Evolutionary conservation across 371 early-diverging fungal genomes (phyloP), one percentile per base, ranked within the genome.

Genomic region (Mortierella polycephala): DNA sequence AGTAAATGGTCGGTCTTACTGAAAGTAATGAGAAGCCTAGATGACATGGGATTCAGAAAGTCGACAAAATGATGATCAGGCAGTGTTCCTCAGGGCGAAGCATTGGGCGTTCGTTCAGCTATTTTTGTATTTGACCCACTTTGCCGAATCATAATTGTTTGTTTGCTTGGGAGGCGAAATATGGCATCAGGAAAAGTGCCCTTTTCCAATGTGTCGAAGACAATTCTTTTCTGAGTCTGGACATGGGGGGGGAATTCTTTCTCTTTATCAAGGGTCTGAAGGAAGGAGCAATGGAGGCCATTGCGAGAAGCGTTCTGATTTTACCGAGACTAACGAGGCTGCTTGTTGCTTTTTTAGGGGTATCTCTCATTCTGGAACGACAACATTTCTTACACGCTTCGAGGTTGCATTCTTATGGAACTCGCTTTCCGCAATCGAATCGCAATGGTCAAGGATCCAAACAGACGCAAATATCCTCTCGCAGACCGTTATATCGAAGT

Each of bases 331-430:
- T n/a, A 37, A 14, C 42, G 7, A 12, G 53, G 16, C 18, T 37
- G 49, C 37, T 7, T 37, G 13, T 50, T 44, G 37, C 10, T 45
- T 13, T 9, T 23, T 9, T 76, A 95, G 94, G 96, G 98, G 10
- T 96, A 96, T 71, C 90, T 97, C 53, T 96, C 96, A 44, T 98
- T 98, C 82, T 98, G 98, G 98, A 98, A 98, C 85, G 98, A 98
- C 83, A 96, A 95, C 82, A 95, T 98, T 60, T 96, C 96, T 50
- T 98, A 98, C 84, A 96, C 95, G 13, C 81, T 98, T 40, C 91
- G 98, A 75, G 98, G 98, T 10, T 93, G 94, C 82, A 98, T 98
- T 74, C 85, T 98, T 42, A 94, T 96, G 87, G 98, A 98, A 81
- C 88, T 98, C 50, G 96, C 97, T 8, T 88, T 98, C 56, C 88